Conservation (phyloP, 2,329 filamentous ascomycete genomes). For the Aspergillus latus region DNA sequence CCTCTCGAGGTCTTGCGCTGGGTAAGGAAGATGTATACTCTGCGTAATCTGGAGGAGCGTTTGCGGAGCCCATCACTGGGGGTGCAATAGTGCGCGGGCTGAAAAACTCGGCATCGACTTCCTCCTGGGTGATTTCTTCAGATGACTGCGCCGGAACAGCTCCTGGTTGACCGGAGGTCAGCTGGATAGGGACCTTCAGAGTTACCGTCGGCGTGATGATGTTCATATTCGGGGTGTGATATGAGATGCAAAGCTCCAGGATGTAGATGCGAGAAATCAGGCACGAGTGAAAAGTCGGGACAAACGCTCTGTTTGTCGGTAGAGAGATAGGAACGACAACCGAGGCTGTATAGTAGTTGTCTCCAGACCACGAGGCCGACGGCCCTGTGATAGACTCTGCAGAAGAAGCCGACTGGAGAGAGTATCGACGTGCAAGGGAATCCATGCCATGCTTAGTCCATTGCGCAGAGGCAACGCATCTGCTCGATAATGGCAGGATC, state of each 20-base stretch:
- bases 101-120: conserved; percentile 25
- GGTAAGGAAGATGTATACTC: background rate
- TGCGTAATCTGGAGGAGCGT: conserved; percentile 10
- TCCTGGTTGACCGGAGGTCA: conserved; percentile 29
- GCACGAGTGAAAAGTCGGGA: conserved; percentile 70
- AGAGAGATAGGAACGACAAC: conserved; percentile 64
- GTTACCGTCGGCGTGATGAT: conserved; percentile 41
- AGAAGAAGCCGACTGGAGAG: conserved; percentile 31
- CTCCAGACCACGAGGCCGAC: conserved; percentile 45
- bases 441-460: conserved; percentile 53
- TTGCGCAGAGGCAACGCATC: conserved; percentile 57
- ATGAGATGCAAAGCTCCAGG: conserved; percentile 59
- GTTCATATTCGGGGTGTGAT: conserved; percentile 50
- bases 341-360: conserved; percentile 60
- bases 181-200: conserved; percentile 46
- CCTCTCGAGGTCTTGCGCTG: background rate
- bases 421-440: conserved; percentile 31
- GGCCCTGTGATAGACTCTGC: conserved; percentile 33
- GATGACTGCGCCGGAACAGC: conserved; percentile 5
- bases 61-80: background rate
- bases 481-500: conserved; percentile 53
- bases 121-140: conserved; percentile 20
- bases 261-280: conserved; percentile 64
- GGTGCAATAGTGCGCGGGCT: conserved; percentile 20
- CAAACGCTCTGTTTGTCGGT: conserved; percentile 60